These are phyloP conservation scores for Venturia pyrina DNA, from an alignment of 2,329 filamentous ascomycete genomes.

Conservation along the genomic window DNA sequence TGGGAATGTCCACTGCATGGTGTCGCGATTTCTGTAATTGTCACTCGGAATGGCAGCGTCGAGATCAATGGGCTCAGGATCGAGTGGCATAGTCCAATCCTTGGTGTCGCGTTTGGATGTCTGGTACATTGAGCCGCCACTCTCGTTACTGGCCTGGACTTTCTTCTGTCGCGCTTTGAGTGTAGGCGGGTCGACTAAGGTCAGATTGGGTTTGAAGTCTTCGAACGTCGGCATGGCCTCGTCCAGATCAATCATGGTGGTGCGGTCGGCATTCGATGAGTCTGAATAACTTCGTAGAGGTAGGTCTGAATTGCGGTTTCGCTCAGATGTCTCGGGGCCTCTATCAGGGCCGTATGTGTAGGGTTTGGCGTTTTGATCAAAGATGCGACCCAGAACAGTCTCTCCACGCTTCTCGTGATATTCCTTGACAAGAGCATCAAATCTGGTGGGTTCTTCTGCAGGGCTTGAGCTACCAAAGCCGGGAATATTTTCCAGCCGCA, in stretches of 20 bases:
- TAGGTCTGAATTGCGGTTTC: conserved; percentile 43
- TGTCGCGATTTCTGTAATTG: conserved; percentile 30
- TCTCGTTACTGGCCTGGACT: conserved; percentile 32
- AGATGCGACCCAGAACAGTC: conserved; percentile 46
- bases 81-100: conserved; percentile 36
- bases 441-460: conserved; percentile 19
- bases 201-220: conserved; percentile 28
- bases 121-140: conserved; percentile 21
- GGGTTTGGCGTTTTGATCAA: conserved; percentile 44
- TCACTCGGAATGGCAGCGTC: not conserved
- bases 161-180: conserved; percentile 43
- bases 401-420: conserved; percentile 48
- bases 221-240: conserved; percentile 32
- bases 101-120: conserved; percentile 33
- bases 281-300: conserved; percentile 37
- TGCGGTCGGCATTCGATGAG: conserved; percentile 34
- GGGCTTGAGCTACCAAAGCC: conserved; percentile 6
- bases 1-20: conserved; percentile 39
- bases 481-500: conserved; percentile 29
- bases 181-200: conserved; percentile 42
- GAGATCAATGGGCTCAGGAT: not conserved
- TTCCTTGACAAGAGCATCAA: conserved; percentile 44
- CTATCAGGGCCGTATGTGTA: conserved; percentile 46
- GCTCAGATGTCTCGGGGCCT: conserved; percentile 25
- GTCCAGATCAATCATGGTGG: conserved; percentile 49